Evolutionary conservation across 2,329 filamentous ascomycete species (phyloP), one percentile per base, ranked within the genome.

Genomic region (Alternaria arbusti): DNA sequence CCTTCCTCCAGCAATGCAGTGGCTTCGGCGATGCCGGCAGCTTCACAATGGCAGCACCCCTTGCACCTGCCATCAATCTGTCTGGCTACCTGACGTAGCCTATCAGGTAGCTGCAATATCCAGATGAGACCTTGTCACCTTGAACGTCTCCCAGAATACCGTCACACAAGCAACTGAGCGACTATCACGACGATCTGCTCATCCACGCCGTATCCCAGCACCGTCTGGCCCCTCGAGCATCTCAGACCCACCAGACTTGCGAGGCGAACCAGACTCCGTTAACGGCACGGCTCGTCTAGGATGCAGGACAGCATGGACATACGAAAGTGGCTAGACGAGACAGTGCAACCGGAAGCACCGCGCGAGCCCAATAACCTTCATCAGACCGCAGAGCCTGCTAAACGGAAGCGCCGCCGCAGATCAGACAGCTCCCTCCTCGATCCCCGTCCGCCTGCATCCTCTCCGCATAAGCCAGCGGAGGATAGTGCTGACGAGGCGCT

Each of bases 241-340:
- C 51, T 54, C 55, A 54, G 57, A 32, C 60, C 22, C 11, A 59
- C 61, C 63, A 57, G 59, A 45, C 63, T 65, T 66, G 56, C 54
- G 51, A 45, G 23, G 36, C 26, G 40, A 45, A 23, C 54, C 54
- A 57, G 43, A 40, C 57, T 54, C 61, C 30, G 43, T 61, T 58
- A 30, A 63, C 68, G 67, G 68, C 45, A 70, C 69, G 67, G 69
- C 70, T 65, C 65, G 70, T 69, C 67, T 63, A 61, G 61, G 44
- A 68, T 65, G 61, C 49, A 59, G 51, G 52, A 59, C 23, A 62
- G 30, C 58, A 84, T 84, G 82, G 81, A 84, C 65, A 82, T 85
- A 65, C 72, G 71, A 51, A 77, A 73, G 67, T 85, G 83, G 83
- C 76, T 85, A 50, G 76, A 81, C 55, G 74, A 80, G 58, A 83